These are phyloP conservation scores for Apostasia shenzhenica DNA, from an alignment of 106 monocot genomes.

Conservation along the genomic window DNA sequence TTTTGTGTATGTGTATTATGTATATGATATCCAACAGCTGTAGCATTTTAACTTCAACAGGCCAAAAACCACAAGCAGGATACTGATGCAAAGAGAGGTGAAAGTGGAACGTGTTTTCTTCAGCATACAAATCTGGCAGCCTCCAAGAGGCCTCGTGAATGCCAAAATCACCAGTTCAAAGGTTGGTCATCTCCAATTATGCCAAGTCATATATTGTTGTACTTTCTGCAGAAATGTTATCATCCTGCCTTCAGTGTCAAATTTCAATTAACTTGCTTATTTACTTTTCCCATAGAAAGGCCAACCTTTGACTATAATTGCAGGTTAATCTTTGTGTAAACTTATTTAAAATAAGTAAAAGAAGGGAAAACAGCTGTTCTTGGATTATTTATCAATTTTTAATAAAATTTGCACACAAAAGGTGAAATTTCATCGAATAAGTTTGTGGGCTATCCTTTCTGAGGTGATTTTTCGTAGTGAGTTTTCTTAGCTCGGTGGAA, in stretches of 20 bases:
- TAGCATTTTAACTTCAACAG: slow-evolving; percentile 18
- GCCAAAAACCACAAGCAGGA: slow-evolving; percentile 22
- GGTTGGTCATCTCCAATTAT: slow-evolving; percentile 19
- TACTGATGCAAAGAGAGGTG: slow-evolving; percentile 15
- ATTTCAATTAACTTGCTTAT: slow-evolving; percentile 1
- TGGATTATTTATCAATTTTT: too few relatives aligned
- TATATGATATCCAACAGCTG: background rate
- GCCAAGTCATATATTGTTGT: background rate
- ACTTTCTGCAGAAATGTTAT: background rate
- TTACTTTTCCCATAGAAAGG: background rate
- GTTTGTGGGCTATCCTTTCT: too few relatives aligned
- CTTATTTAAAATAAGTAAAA: too few relatives aligned
- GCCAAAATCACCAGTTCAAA: slow-evolving; percentile 21
- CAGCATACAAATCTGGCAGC: slow-evolving; percentile 11
- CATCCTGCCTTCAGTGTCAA: background rate
- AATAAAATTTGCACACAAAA: too few relatives aligned
- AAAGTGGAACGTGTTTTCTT: slow-evolving; percentile 13
- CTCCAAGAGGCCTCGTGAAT: slow-evolving; percentile 40
- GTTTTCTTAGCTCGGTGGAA: too few relatives aligned
- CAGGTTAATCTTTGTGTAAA: slow-evolving; percentile 1
- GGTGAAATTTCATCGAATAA: too few relatives aligned
- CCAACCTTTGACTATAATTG: background rate
- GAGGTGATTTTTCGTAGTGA: too few relatives aligned
- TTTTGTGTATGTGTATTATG: too few relatives aligned
- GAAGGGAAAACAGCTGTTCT: too few relatives aligned